Conservation (phyloP, 768 basidiomycete species). For the Termitomyces sp. region DNA sequence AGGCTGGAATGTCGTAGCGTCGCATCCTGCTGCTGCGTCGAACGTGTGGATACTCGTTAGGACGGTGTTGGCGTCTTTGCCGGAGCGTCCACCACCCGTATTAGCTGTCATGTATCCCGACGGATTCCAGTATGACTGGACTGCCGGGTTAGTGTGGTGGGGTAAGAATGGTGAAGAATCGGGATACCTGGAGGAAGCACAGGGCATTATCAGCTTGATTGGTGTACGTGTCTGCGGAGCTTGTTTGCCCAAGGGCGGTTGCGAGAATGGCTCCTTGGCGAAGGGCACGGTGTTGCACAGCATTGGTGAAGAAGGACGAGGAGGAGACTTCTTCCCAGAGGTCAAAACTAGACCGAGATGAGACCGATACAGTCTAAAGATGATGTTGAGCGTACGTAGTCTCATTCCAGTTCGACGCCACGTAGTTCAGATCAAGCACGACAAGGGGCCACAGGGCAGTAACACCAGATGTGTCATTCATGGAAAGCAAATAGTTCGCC, state of each 20-base stretch:
- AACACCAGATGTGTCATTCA: constrained; percentile 43
- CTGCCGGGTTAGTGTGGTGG: neutral
- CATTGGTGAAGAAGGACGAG: constrained; percentile 79
- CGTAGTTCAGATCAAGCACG: constrained; percentile 71
- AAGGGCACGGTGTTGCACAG: constrained; percentile 71
- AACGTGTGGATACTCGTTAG: constrained; percentile 75
- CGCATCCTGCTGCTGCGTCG: constrained; percentile 67
- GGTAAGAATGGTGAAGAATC: too few relatives aligned
- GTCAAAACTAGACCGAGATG: constrained; percentile 47
- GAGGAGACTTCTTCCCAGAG: constrained; percentile 73
- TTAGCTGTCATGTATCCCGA: constrained; percentile 67
- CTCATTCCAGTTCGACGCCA: constrained; percentile 62
- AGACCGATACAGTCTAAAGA: constrained; percentile 15
- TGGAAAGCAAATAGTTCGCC: constrained; percentile 52
- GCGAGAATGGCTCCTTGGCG: constrained; percentile 67
- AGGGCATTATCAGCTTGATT: constrained; percentile 58
- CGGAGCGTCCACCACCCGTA: constrained; percentile 70
- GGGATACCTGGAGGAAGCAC: constrained; percentile 63
- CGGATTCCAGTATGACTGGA: constrained; percentile 73
- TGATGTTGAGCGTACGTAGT: constrained; percentile 31
- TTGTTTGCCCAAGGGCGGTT: constrained; percentile 45
- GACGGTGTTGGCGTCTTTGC: constrained; percentile 70
- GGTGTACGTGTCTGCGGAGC: constrained; percentile 39
- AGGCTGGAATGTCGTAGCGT: constrained; percentile 69
- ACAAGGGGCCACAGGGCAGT: constrained; percentile 65